These are phyloP conservation scores for Tanozyma kutaoensis DNA, from an alignment of 805 yeast species.

Conservation along the genomic window DNA sequence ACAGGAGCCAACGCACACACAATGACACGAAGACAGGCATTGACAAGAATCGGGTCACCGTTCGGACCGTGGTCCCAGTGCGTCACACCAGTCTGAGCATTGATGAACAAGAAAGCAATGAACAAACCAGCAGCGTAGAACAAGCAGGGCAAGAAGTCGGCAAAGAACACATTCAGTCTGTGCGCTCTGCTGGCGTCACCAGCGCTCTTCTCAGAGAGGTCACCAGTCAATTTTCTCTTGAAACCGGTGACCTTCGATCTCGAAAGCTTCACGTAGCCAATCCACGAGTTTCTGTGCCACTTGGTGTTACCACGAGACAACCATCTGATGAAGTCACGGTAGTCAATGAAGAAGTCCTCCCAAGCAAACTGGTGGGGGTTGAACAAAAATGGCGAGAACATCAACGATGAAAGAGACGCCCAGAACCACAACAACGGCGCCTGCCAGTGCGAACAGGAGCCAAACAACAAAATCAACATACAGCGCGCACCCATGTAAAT, in stretches of 20 bases:
- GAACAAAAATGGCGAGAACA: conserved; percentile 87
- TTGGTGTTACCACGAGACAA: conserved; percentile 81
- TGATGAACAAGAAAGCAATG: conserved; percentile 67
- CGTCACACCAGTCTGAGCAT: conserved; percentile 77
- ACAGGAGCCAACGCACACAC: conserved; percentile 86
- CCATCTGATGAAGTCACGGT: conserved; percentile 88
- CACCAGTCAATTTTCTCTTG: conserved; percentile 60
- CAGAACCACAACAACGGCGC: conserved; percentile 95
- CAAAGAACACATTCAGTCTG: conserved; percentile 60
- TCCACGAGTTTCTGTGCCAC: conserved; percentile 85
- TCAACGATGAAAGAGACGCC: conserved; percentile 79
- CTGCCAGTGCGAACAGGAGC: conserved; percentile 71
- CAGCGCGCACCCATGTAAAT: conserved; percentile 78
- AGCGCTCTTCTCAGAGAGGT: conserved; percentile 52
- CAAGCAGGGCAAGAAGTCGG: conserved; percentile 68
- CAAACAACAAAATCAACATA: conserved; percentile 57
- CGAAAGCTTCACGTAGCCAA: conserved; percentile 65
- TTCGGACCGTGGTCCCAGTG: conserved; percentile 16
- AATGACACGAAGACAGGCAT: conserved; percentile 58
- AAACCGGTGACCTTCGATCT: conserved; percentile 89
- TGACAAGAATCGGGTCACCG: conserved; percentile 35
- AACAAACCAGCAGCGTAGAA: conserved; percentile 59
- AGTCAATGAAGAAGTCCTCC: conserved; percentile 62
- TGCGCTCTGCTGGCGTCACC: conserved; percentile 68
- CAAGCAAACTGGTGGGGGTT: conserved; percentile 97